These are phyloP conservation scores for Triticum timopheevii DNA, from an alignment of 176 grass and related monocot genomes.

Conservation along the genomic window DNA sequence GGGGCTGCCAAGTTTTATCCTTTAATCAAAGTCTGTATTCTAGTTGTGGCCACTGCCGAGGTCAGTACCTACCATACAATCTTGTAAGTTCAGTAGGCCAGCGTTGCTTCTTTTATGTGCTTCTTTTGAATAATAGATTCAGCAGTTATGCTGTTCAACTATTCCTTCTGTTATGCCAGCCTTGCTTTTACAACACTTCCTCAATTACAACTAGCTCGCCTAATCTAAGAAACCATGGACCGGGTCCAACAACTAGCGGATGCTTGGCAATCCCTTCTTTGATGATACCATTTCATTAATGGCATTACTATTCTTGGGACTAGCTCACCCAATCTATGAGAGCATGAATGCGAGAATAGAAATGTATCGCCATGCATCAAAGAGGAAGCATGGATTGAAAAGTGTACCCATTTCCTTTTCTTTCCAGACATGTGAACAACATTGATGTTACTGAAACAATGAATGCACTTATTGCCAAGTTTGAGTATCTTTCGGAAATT, in stretches of 20 bases:
- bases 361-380: background rate
- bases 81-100: background rate
- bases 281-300: slow-evolving; percentile 22
- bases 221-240: slow-evolving; percentile 5
- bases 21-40: background rate
- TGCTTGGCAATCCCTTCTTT: background rate
- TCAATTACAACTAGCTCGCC: slow-evolving; percentile 19
- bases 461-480: slow-evolving; percentile 1
- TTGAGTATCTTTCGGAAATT: background rate
- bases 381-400: background rate
- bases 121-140: slow-evolving; percentile 22
- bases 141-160: background rate
- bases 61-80: background rate
- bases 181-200: slow-evolving; percentile 23
- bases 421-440: background rate
- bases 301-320: background rate
- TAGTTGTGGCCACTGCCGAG: background rate
- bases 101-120: background rate
- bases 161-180: background rate
- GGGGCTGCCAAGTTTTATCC: background rate
- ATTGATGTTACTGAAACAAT: background rate
- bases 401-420: background rate
- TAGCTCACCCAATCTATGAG: slow-evolving; percentile 22
- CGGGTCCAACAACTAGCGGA: background rate
- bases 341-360: background rate